Evolutionary conservation across 2,329 filamentous ascomycete genomes (phyloP), one percentile per base, ranked within the genome.

Genomic region (Tolypocladium inflatum): DNA sequence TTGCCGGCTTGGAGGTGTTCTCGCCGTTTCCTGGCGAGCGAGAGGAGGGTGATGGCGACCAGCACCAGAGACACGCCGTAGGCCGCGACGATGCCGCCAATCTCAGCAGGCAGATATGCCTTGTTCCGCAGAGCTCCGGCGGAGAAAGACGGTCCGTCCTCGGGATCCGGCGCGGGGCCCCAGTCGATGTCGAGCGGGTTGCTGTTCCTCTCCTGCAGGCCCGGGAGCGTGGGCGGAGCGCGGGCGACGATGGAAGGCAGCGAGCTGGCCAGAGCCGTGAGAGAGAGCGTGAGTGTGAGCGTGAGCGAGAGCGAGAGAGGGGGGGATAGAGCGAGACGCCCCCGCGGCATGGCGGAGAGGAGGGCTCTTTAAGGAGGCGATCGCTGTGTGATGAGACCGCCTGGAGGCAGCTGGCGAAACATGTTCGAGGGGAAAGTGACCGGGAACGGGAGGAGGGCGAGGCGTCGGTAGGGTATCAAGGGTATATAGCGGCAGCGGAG

Each of bases 71-170:
- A 89, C 60, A 90, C 72, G 59, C 92, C 80, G 83, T 97, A 97
- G 59, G 89, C 87, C 61, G 87, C 91, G 59, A 93, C 81, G 60
- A 97, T 89, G 63, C 87, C 90, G 62, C 89, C 88, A 64, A 97
- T 86, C 72, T 97, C 88, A 59, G 85, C 86, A 21, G 91, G 90
- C 26, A 97, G 82, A 58, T 88, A 84, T 21, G 80, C 74, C 62
- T 76, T 76, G 69, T 91, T 79, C 65, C 84, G 77, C 54, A 84
- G 71, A 42, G 86, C 82, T 65, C 79, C 73, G 57, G 78, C 77
- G 45, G 85, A 85, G 51, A 85, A 70, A 10, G 81, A 76, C 59
- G 86, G 81, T 9, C 83, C 83, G 72, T 85, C 75, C 71, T 84
- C 79, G 58, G 83, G 78, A 55, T 83, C 71, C 48, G 84, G 83